Conservation (phyloP, 1,139 yeast species). For the Candida dubliniensis region DNA sequence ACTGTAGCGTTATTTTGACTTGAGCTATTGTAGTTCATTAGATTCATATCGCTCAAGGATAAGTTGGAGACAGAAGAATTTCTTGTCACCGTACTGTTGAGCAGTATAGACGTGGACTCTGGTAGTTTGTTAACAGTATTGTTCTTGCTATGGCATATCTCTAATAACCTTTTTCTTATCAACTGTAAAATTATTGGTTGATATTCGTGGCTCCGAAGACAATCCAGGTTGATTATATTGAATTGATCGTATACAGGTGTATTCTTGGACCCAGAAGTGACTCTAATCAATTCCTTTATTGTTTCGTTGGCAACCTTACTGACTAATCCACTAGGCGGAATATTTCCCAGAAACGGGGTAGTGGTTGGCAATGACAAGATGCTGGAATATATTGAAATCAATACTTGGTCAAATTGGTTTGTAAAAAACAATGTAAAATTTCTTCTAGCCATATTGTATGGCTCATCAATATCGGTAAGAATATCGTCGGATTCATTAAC, state of each 20-base stretch:
- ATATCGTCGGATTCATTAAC: constrained; percentile 48
- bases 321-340: constrained; percentile 48
- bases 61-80: constrained; percentile 45
- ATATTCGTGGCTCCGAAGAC: constrained; percentile 31
- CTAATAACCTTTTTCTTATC: constrained; percentile 43
- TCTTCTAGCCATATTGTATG: constrained; percentile 21
- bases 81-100: constrained; percentile 18
- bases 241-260: constrained; percentile 36
- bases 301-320: constrained; percentile 47
- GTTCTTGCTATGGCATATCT: constrained; percentile 34
- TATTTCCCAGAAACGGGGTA: constrained; percentile 44
- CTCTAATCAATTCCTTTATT: constrained; percentile 27
- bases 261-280: constrained; percentile 17
- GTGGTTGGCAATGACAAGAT: constrained; percentile 46
- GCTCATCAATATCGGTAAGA: constrained; percentile 42
- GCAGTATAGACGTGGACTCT: constrained; percentile 28
- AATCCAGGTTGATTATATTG: constrained; percentile 33
- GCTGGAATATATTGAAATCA: constrained; percentile 36
- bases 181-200: constrained; percentile 47
- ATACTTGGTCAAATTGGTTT: constrained; percentile 37
- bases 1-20: constrained; percentile 3
- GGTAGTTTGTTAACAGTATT: constrained; percentile 20
- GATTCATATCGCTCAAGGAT: constrained; percentile 43
- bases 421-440: constrained; percentile 40
- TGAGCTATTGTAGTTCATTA: constrained; percentile 27